Base-by-base conservation (phyloP, 768 basidiomycete species). In the Naematelia encephala region DNA sequence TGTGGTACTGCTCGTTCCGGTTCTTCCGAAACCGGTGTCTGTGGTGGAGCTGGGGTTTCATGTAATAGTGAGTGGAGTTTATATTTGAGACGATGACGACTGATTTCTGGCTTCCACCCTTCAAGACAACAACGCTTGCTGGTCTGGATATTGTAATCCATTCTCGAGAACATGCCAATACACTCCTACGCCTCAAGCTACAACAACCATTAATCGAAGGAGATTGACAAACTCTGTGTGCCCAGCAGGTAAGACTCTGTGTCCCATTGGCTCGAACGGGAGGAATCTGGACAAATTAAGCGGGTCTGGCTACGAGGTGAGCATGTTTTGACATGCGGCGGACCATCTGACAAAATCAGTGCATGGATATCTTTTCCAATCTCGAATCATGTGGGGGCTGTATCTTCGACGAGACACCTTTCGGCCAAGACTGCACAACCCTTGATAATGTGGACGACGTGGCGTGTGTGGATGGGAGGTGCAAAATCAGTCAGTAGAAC, bases 351-450 rank as follows among this genome's bases (percentile, higher is more conserved):
- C n/a, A n/a, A n/a, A 5, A 27, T 27, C 21, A 50, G 48, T 50
- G 48, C 25, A 50, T 50, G 14, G 48, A 50, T 27, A 50, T 27
- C 48, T 21, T 27, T 2, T 50, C 48, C 11, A 50, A 16, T 14
- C 22, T 50, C 14, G 48, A 50, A 22, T 50, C 48, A 14, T 50
- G 48, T 14, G 48, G 48, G n/a, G 48, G 48, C 14, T 50, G 48
- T 23, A 50, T 50, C 14, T 50, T 21, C 27, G 48, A 27, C 22
- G 22, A 14, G 5, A 16, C n/a, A 14, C 4, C 48, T 3, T 14
- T 19, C 48, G 48, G 48, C 12, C 48, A 27, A 23, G 48, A 50
- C 25, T 50, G 48, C 25, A 50, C 48, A 16, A 23, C 22, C 3
- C n/a, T 50, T 14, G 48, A 50, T 23, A 50, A 50, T 23, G 48